phyloP scores from a whole-genome alignment of 106 monocot genomes.

The Platanthera guangdongensis region DNA sequence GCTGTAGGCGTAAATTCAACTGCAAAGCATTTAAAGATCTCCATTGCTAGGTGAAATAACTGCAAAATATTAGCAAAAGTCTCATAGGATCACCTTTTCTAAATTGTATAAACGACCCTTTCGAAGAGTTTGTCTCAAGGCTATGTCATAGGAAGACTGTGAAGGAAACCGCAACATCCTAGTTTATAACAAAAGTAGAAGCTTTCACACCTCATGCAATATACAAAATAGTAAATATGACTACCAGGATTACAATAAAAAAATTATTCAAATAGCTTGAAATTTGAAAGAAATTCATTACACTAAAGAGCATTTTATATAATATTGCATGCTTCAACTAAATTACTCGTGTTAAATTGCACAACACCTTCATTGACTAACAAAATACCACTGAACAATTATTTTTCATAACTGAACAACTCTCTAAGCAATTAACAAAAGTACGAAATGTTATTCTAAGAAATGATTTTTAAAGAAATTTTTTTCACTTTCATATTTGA shows the following conservation, averaged over 20 bases:
- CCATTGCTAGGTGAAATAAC: not conserved
- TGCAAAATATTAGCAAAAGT: constrained; percentile 3
- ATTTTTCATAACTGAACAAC: not conserved
- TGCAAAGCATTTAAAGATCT: not conserved
- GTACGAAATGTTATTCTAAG: not conserved
- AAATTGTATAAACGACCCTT: constrained; percentile 49
- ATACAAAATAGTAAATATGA: not conserved
- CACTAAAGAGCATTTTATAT: no score
- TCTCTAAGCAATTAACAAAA: not conserved
- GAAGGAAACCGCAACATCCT: constrained; percentile 62
- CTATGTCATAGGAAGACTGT: constrained; percentile 30
- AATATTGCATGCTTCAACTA: not conserved
- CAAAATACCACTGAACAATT: not conserved
- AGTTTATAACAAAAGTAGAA: not conserved
- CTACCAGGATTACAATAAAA: not conserved
- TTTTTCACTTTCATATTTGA: not conserved
- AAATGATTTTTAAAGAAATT: not conserved
- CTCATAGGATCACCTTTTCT: constrained; percentile 33
- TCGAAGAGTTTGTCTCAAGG: constrained; percentile 24
- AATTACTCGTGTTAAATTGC: not conserved
- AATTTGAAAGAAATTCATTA: no score
- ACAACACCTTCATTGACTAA: not conserved
- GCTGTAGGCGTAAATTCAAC: not conserved
- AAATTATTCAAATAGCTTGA: no score
- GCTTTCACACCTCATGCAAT: not conserved